A percentile compares a stretch with the other conserved stretches of the same genome.
Conservation (phyloP, 345 rosid genomes). For the Populus alba region DNA sequence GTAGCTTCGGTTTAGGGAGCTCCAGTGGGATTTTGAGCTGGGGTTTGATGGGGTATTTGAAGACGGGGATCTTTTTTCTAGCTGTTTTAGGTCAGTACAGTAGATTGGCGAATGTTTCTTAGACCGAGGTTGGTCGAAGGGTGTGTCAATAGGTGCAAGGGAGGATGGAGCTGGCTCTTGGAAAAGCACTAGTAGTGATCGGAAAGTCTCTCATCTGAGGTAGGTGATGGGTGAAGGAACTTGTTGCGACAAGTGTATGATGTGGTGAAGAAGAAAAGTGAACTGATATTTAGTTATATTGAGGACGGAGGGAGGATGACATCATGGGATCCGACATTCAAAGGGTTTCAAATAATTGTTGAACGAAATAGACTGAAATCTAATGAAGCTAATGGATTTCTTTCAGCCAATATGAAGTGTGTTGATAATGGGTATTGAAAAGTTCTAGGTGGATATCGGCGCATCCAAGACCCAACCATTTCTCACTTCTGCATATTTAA, state of each 20-base stretch:
- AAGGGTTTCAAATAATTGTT: neutral
- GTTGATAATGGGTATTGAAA: neutral
- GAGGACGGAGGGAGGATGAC: neutral
- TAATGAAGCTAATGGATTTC: neutral
- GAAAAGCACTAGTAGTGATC: neutral
- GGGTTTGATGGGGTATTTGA: neutral
- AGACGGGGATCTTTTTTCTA: neutral
- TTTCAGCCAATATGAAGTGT: neutral
- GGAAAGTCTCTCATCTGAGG: neutral
- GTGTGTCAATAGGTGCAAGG: neutral
- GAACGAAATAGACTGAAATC: neutral
- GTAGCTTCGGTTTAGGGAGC: neutral
- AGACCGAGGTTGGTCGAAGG: neutral
- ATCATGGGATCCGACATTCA: neutral
- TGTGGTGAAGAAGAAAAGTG: neutral
- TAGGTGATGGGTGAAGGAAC: neutral
- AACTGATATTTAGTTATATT: neutral
- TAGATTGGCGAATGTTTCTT: neutral
- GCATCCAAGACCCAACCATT: neutral
- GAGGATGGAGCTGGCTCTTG: neutral
- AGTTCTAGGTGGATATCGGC: neutral
- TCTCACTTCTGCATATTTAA: neutral
- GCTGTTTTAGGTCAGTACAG: neutral
- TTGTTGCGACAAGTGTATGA: neutral
- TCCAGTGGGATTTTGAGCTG: neutral